Conservation (phyloP, 2,329 filamentous ascomycete genomes). For the Aspergillus calidoustus region DNA sequence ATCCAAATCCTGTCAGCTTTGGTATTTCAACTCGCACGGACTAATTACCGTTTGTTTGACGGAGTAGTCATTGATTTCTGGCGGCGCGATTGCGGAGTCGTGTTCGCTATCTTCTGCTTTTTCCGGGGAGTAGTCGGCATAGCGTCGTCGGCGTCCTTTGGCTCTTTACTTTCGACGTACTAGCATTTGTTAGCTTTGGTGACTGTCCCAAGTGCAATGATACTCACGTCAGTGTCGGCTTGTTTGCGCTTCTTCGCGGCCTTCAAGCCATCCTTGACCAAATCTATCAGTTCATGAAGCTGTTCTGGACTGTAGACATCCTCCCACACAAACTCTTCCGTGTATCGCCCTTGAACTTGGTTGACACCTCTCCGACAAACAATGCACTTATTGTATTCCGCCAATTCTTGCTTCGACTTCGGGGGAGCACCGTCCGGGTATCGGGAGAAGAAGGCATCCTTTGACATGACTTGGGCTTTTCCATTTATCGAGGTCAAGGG, state of each 20-base stretch:
- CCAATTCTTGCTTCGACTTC: constrained; percentile 61
- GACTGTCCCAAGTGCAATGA: background rate
- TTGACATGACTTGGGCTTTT: constrained; percentile 79
- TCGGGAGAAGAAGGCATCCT: constrained; percentile 65
- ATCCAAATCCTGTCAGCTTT: constrained; percentile 18
- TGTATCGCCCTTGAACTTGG: constrained; percentile 85
- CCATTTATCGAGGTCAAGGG: constrained; percentile 88
- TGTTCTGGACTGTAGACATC: constrained; percentile 73
- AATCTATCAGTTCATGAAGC: constrained; percentile 67
- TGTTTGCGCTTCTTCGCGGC: constrained; percentile 62
- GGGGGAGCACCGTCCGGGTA: constrained; percentile 79
- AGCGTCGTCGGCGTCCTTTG: constrained; percentile 24
- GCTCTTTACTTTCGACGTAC: constrained; percentile 46
- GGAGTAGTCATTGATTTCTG: constrained; percentile 61
- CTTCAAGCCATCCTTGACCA: constrained; percentile 69
- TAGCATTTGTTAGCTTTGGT: constrained; percentile 20
- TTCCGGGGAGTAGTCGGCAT: constrained; percentile 60
- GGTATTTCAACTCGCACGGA: constrained; percentile 26
- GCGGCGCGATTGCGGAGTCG: constrained; percentile 48
- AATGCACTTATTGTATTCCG: constrained; percentile 83
- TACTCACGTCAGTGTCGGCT: constrained; percentile 44
- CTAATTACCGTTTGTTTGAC: constrained; percentile 62
- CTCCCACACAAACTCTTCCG: constrained; percentile 91
- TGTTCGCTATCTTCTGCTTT: constrained; percentile 55
- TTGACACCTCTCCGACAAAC: constrained; percentile 89